Conservation (phyloP, 2,329 filamentous ascomycete species). For the Colletotrichum sp. region DNA sequence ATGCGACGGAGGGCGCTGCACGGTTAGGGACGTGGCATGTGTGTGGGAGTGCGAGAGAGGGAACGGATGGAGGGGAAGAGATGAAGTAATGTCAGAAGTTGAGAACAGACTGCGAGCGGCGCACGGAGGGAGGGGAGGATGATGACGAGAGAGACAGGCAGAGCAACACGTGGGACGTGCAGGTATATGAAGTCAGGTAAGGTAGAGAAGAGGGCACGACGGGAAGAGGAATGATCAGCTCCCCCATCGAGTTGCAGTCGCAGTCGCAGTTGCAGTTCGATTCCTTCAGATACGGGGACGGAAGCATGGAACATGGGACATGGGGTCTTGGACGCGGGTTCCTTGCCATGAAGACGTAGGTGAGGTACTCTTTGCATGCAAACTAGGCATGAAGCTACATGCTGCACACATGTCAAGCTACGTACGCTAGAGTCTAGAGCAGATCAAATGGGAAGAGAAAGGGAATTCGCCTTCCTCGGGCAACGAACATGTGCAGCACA, state of each 20-base stretch:
- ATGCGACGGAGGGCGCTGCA: background rate
- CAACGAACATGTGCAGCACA: background rate
- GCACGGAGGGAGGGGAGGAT: background rate
- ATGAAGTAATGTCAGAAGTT: background rate
- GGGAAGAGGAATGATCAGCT: background rate
- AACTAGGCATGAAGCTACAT: background rate
- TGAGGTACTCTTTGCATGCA: background rate
- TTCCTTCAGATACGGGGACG: background rate
- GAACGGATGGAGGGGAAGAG: background rate
- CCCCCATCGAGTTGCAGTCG: background rate
- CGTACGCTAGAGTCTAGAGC: background rate
- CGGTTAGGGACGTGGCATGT: background rate
- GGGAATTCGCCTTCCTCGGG: background rate
- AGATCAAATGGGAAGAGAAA: background rate
- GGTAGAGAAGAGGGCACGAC: background rate
- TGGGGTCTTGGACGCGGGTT: background rate
- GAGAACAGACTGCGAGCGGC: background rate
- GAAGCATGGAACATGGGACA: background rate
- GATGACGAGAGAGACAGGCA: background rate
- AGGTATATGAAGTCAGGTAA: constrained; percentile 3
- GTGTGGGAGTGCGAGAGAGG: background rate
- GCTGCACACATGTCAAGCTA: background rate
- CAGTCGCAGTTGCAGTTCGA: background rate
- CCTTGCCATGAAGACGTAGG: background rate
- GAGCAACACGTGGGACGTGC: constrained; percentile 13